Base-by-base conservation (phyloP, 2,329 filamentous ascomycete genomes). In the Chaetomium sp. region DNA sequence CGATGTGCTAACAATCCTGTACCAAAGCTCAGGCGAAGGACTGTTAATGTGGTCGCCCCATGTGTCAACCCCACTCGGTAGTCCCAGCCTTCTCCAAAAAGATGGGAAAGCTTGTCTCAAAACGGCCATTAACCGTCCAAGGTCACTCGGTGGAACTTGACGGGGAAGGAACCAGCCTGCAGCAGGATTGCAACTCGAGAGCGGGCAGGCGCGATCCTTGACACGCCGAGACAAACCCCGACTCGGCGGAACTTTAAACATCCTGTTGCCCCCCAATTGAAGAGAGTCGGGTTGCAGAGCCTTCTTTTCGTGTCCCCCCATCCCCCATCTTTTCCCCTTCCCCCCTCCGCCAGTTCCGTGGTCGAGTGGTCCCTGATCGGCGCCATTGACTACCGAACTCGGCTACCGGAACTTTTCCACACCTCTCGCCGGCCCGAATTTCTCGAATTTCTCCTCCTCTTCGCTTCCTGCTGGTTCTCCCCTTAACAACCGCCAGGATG, bases 301-400 rank as follows among this genome's bases (percentile, higher is more conserved):
- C 19, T 34, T 48, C 49, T 27, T 19, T 12, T 37, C 35, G 34
- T 35, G 43, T 9, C n/a, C n/a, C 34, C 40, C 10, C 14, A 37
- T 37, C 40, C 8, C 19, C 19, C 42, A n/a, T 38, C 38, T 48
- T 41, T 27, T 35, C 43, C 41, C 12, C 27, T 41, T 49, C 27
- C 36, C 5, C 11, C 14, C 11, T 42, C 11, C 10, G 40, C 6
- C 37, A 40, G 10, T 42, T 6, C 14, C 14, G 11, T 27, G 19
- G 19, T 27, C 19, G 19, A 27, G 19, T 8, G 40, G 55, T 57
- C 14, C 55, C 55, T 57, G 50, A 53, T 57, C 55, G 55, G 8
- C 55, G 34, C 33, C 6, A 8, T 52, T 44, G n/a, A 11, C 32
- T 45, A 35, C 54, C 49, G 5, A 34, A 40, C 44, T 45, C 9